Percentiles rank a stretch among this genome's conserved stretches.
These are phyloP conservation scores for Trametes sanguinea DNA, from an alignment of 768 basidiomycete species.

Conservation along the genomic window DNA sequence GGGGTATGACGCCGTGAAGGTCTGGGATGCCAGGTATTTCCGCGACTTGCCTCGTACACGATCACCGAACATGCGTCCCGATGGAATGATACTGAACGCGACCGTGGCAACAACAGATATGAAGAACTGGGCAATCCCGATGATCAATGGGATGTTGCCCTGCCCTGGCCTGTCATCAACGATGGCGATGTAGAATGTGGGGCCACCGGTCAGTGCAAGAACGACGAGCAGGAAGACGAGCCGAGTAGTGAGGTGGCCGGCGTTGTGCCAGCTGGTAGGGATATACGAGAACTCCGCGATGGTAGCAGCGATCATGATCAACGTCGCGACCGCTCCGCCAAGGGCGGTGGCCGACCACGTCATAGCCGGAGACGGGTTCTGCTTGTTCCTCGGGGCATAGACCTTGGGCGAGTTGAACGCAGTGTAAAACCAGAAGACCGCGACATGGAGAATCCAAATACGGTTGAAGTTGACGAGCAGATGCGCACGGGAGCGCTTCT, in stretches of 20 bases:
- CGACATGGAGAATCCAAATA: conserved; percentile 94
- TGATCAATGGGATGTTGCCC: conserved; percentile 79
- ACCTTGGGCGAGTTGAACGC: conserved; percentile 95
- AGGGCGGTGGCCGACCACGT: conserved; percentile 93
- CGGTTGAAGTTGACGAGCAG: conserved; percentile 99
- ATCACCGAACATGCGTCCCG: conserved; percentile 98
- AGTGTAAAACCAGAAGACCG: conserved; percentile 96
- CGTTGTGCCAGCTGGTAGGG: conserved; percentile 99
- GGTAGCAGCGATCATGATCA: conserved; percentile 94
- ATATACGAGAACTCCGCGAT: conserved; percentile 95
- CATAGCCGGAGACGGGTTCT: conserved; percentile 81
- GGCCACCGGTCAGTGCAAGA: conserved; percentile 89
- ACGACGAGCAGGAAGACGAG: conserved; percentile 90
- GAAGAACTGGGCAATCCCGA: conserved; percentile 93
- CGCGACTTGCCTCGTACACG: conserved; percentile 96
- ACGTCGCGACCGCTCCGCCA: conserved; percentile 91
- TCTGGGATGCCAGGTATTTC: conserved; percentile 98
- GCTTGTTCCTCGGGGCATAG: conserved; percentile 72
- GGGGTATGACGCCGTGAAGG: conserved; percentile 98
- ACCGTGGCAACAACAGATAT: conserved; percentile 83
- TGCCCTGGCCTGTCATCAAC: conserved; percentile 66
- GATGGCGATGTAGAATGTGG: conserved; percentile 90
- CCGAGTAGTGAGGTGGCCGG: conserved; percentile 93
- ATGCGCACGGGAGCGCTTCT: conserved; percentile 92
- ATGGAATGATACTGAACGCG: conserved; percentile 86